phyloP scores from a whole-genome alignment of 805 yeast species.

The Starmera dryadoides region DNA sequence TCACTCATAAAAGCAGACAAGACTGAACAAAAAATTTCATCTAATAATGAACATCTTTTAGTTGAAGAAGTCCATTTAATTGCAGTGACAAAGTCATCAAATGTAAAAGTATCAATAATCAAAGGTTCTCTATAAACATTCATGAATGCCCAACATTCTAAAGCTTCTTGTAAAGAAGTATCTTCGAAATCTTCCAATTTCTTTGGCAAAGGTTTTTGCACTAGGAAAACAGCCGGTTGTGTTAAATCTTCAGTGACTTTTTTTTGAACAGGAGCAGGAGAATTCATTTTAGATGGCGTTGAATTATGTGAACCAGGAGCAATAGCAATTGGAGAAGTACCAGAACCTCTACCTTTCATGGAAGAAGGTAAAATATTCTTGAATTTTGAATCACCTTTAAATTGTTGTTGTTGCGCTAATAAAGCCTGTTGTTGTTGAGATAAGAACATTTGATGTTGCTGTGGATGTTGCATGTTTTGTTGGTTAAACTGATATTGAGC shows the following conservation, averaged over 20 bases:
- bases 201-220: conserved; percentile 15
- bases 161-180: conserved; percentile 28
- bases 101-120: conserved; percentile 63
- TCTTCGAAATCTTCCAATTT: conserved; percentile 12
- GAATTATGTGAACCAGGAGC: not conserved
- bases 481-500: not conserved
- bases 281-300: not conserved
- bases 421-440: not conserved
- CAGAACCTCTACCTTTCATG: not conserved
- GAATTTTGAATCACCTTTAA: not conserved
- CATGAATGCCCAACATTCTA: conserved; percentile 71
- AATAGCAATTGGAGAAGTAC: no score
- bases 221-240: conserved; percentile 10
- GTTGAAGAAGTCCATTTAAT: conserved; percentile 37
- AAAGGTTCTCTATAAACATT: conserved; percentile 63
- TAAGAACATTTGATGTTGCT: not conserved
- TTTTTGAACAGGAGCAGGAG: conserved; percentile 7
- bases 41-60: conserved; percentile 43
- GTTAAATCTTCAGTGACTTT: conserved; percentile 13
- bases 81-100: conserved; percentile 65
- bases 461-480: not conserved
- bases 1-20: conserved; percentile 46
- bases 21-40: conserved; percentile 64
- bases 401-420: not conserved
- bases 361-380: not conserved